Percentiles rank a stretch among this genome's conserved stretches.
phyloP scores from a whole-genome alignment of 208 protist species.

The Leishmania major region DNA sequence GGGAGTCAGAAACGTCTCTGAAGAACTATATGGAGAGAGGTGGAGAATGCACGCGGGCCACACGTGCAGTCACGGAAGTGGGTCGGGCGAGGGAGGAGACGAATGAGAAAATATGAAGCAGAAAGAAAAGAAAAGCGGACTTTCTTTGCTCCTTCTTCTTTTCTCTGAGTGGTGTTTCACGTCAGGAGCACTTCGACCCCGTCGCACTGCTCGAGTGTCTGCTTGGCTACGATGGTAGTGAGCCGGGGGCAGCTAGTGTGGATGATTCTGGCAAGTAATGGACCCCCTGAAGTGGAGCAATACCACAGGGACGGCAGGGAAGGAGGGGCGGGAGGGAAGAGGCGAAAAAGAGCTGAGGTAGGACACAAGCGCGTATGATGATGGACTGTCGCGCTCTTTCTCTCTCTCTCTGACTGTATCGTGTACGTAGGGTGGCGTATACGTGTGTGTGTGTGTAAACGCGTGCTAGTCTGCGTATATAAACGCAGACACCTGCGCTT shows the following conservation, averaged over 20 bases:
- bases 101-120: neutral
- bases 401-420: neutral
- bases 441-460: neutral
- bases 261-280: neutral
- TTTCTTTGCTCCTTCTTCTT: neutral
- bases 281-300: neutral
- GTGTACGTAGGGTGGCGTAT: neutral
- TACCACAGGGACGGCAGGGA: neutral
- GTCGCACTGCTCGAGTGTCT: neutral
- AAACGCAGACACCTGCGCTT: neutral
- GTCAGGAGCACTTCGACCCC: neutral
- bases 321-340: neutral
- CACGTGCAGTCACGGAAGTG: neutral
- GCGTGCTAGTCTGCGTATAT: neutral
- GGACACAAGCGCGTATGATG: neutral
- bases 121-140: neutral
- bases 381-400: neutral
- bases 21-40: neutral
- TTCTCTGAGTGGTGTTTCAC: neutral
- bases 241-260: neutral
- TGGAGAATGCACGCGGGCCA: neutral
- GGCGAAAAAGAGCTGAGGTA: neutral
- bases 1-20: neutral
- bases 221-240: neutral
- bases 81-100: neutral